Percentiles rank a stretch among this genome's conserved stretches.
These are phyloP conservation scores for Perkinsela sp. DNA, from an alignment of 208 protist species.

Conservation along the genomic window DNA sequence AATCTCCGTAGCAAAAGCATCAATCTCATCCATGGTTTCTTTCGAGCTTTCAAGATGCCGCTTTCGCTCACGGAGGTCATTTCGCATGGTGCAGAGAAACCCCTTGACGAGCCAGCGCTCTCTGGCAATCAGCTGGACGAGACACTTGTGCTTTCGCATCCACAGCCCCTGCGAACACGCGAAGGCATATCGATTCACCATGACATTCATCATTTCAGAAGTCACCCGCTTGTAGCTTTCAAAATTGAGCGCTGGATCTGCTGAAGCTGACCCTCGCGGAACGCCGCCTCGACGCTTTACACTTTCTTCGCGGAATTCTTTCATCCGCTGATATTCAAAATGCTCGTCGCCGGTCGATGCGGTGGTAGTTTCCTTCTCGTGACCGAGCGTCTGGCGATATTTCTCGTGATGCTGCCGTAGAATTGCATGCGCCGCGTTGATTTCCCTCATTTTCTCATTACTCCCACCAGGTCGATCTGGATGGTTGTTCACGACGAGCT, in stretches of 20 bases:
- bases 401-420: conserved; percentile 37
- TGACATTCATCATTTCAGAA: neutral
- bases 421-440: conserved; percentile 58
- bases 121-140: neutral
- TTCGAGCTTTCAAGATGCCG: neutral
- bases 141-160: neutral
- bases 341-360: neutral
- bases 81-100: neutral
- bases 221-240: neutral
- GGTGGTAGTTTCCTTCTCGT: neutral
- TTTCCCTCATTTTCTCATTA: conserved; percentile 56
- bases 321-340: neutral
- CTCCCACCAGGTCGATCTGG: conserved; percentile 54
- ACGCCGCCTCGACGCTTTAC: neutral
- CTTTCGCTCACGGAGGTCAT: neutral
- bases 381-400: neutral
- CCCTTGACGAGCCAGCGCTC: neutral
- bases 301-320: neutral
- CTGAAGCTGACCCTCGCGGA: neutral
- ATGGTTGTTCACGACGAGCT: conserved; percentile 46
- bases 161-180: neutral
- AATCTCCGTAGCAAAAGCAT: neutral
- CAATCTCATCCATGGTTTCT: neutral
- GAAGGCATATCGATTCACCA: neutral
- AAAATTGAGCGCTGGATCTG: neutral